Percentiles rank a stretch among this genome's conserved stretches.
Evolutionary conservation across 495 filamentous ascomycete species (phyloP).

Genomic region (Talaromyces proteolyticus): DNA sequence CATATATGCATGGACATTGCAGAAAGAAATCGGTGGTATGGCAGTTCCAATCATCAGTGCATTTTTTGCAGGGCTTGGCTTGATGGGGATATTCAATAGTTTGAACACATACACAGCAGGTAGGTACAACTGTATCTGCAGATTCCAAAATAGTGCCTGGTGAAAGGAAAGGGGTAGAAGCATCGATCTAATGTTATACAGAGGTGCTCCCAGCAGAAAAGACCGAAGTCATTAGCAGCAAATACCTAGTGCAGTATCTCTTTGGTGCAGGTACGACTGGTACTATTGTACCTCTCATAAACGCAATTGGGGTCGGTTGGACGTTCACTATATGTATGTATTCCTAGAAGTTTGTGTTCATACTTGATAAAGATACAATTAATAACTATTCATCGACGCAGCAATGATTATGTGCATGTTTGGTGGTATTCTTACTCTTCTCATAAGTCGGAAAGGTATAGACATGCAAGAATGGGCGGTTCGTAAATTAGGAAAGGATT

Average conservation of each 20-base stretch:
- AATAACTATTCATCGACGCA: slow-evolving; percentile 7
- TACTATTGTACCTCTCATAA: slow-evolving; percentile 57
- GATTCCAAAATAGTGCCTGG: too few species aligned
- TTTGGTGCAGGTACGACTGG: slow-evolving; percentile 61
- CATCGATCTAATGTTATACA: slow-evolving; percentile 5
- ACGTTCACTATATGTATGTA: slow-evolving; percentile 40
- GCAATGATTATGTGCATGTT: slow-evolving; percentile 28
- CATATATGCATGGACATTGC: slow-evolving; percentile 65
- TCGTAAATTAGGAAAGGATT: background rate
- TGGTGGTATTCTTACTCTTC: slow-evolving; percentile 24
- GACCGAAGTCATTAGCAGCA: slow-evolving; percentile 65
- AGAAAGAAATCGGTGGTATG: slow-evolving; percentile 59
- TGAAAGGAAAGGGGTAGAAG: background rate
- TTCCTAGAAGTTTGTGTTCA: background rate
- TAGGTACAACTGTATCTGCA: too few species aligned
- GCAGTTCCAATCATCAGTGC: slow-evolving; percentile 62
- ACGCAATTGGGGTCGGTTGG: slow-evolving; percentile 63
- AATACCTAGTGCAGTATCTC: slow-evolving; percentile 67
- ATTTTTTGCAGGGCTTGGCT: slow-evolving; percentile 61
- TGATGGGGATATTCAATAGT: slow-evolving; percentile 65
- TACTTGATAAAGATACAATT: background rate
- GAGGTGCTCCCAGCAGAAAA: slow-evolving; percentile 40
- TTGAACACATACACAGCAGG: slow-evolving; percentile 74
- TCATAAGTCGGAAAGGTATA: slow-evolving; percentile 31
- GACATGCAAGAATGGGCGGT: slow-evolving; percentile 35